Evolutionary conservation across 1,284 basidiomycete species (phyloP).

Genomic region (Leucoagaricus sp.): DNA sequence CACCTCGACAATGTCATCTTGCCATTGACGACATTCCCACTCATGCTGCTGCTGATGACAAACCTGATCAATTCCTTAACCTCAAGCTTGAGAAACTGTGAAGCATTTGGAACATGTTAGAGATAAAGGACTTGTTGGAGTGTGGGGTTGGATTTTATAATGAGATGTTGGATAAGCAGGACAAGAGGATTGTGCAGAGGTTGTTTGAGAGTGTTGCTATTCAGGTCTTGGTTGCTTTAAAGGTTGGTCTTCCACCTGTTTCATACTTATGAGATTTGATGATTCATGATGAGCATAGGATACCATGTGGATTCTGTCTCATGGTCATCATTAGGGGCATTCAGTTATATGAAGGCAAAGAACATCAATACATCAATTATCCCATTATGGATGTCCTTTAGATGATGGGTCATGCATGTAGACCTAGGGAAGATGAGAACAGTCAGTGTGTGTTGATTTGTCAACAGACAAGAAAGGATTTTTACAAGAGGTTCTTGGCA

Average conservation of each 20-base stretch:
- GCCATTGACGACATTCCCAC: conserved; percentile 92
- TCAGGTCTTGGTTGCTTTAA: conserved; percentile 91
- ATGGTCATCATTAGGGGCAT: conserved; percentile 99
- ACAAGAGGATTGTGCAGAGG: conserved; percentile 95
- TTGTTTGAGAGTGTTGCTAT: conserved; percentile 94
- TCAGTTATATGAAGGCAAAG: conserved; percentile 93
- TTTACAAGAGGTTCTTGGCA: conserved; percentile 97
- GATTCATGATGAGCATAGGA: too few relatives aligned
- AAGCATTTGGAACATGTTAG: conserved; percentile 84
- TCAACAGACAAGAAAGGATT: too few relatives aligned
- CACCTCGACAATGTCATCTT: conserved; percentile 91
- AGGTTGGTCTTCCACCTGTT: conserved; percentile 57
- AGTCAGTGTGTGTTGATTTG: too few relatives aligned
- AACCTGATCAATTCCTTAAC: conserved; percentile 88
- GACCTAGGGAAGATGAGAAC: too few relatives aligned
- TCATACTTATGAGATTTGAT: too few relatives aligned
- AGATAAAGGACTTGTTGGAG: conserved; percentile 80
- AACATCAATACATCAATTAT: conserved; percentile 96
- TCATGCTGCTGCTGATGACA: conserved; percentile 88
- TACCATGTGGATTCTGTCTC: too few relatives aligned
- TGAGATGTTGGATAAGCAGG: too few relatives aligned
- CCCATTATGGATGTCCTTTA: conserved; percentile 97
- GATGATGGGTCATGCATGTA: conserved; percentile 99
- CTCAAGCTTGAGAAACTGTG: conserved; percentile 84
- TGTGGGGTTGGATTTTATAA: conserved; percentile 96